Conservation (phyloP, 352 stramenopile genomes). For the Phytophthora cryptogea region DNA sequence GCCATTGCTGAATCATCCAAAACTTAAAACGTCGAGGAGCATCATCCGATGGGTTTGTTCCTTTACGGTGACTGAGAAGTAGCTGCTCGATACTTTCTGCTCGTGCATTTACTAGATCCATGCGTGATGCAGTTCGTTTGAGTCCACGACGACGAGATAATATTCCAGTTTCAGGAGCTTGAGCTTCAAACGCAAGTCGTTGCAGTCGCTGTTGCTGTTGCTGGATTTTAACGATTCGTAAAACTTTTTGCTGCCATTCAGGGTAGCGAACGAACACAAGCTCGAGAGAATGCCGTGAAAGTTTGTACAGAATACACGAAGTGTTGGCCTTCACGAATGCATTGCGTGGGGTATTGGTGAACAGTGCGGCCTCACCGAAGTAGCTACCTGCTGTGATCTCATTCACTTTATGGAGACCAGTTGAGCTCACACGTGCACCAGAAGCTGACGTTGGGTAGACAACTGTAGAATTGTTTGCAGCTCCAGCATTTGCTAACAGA, state of each 20-base stretch:
- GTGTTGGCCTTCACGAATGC: conserved; percentile 63
- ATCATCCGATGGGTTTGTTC: conserved; percentile 1
- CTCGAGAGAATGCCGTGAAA: conserved; percentile 60
- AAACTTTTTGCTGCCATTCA: conserved; percentile 66
- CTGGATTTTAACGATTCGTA: conserved; percentile 67
- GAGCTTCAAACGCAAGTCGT: conserved; percentile 44
- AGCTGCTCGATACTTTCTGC: conserved; percentile 60
- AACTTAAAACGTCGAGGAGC: conserved; percentile 10
- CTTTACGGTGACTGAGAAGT: conserved; percentile 39
- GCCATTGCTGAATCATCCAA: conserved; percentile 25
- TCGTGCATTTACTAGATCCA: conserved; percentile 51
- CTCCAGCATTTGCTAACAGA: conserved; percentile 1
- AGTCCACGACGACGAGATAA: conserved; percentile 24
- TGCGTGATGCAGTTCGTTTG: conserved; percentile 36
- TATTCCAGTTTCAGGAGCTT: conserved; percentile 29
- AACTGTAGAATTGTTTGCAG: background rate
- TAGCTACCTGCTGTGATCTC: conserved; percentile 62
- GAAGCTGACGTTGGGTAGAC: conserved; percentile 10
- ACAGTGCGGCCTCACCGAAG: conserved; percentile 62
- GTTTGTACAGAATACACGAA: conserved; percentile 62
- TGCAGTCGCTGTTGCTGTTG: conserved; percentile 62
- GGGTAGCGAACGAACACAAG: conserved; percentile 65
- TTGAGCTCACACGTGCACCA: conserved; percentile 19
- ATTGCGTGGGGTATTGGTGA: conserved; percentile 61
- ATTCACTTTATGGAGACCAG: conserved; percentile 54